Conservation (phyloP, 169 alveolate genomes). For the Amoebophrya sp. region DNA sequence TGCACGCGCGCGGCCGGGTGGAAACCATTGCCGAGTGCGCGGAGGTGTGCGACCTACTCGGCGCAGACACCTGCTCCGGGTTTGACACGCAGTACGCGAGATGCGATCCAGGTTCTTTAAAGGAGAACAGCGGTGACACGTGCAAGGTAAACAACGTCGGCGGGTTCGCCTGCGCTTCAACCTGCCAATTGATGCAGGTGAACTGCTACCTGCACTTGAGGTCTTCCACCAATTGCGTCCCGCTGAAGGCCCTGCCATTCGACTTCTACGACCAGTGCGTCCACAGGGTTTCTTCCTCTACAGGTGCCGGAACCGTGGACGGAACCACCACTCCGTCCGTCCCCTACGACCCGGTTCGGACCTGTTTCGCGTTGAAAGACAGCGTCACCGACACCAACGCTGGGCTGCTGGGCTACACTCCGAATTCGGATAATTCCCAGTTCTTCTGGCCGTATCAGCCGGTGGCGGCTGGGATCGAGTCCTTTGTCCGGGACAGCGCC, state of each 20-base stretch:
- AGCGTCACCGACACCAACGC: neutral
- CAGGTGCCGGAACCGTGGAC: neutral
- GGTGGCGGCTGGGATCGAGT: neutral
- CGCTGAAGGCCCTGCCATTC: neutral
- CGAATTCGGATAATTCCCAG: neutral
- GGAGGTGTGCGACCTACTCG: neutral
- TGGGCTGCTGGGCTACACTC: neutral
- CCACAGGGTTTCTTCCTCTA: neutral
- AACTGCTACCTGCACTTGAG: neutral
- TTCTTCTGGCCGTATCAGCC: neutral
- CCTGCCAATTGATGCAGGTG: too few species aligned
- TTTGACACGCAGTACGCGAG: neutral
- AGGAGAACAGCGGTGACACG: neutral
- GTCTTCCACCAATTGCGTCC: neutral
- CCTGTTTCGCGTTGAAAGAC: neutral
- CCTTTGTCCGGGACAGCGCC: neutral
- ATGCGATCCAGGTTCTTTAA: neutral
- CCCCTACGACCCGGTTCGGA: neutral
- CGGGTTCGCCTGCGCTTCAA: too few species aligned
- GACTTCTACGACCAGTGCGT: neutral
- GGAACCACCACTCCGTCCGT: neutral
- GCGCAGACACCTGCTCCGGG: neutral
- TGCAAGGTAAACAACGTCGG: neutral
- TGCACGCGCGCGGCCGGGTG: neutral
- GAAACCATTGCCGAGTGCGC: neutral